Percentiles rank a stretch among this genome's conserved stretches.
phyloP scores from a whole-genome alignment of 2,329 filamentous ascomycete species.

The Monosporascus sp. region DNA sequence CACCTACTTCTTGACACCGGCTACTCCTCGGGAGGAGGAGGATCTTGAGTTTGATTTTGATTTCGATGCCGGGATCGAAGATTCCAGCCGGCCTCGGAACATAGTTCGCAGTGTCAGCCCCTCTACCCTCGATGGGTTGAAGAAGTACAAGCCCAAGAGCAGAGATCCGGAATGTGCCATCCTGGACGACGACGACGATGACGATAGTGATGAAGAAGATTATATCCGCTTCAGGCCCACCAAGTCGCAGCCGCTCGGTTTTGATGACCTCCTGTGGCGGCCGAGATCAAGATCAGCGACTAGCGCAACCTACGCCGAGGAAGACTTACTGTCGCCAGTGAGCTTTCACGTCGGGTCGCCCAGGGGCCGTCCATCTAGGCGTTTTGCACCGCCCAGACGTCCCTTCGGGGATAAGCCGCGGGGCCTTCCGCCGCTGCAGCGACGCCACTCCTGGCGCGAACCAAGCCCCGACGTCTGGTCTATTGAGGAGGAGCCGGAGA shows the following conservation, averaged over 20 bases:
- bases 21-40: slow-evolving; percentile 37
- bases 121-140: slow-evolving; percentile 48
- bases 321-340: slow-evolving; percentile 26
- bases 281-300: slow-evolving; percentile 26
- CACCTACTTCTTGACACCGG: slow-evolving; percentile 49
- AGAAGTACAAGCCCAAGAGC: slow-evolving; percentile 34
- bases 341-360: slow-evolving; percentile 28
- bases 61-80: slow-evolving; percentile 54
- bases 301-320: slow-evolving; percentile 24
- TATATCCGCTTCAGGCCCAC: slow-evolving; percentile 44
- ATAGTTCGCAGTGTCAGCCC: slow-evolving; percentile 52
- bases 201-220: slow-evolving; percentile 41
- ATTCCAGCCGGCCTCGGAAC: slow-evolving; percentile 37
- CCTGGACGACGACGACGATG: slow-evolving; percentile 38
- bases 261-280: slow-evolving; percentile 38
- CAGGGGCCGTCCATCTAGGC: slow-evolving; percentile 18
- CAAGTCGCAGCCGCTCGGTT: slow-evolving; percentile 35
- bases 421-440: slow-evolving; percentile 29
- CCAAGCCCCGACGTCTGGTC: slow-evolving; percentile 56
- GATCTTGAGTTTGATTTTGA: slow-evolving; percentile 41
- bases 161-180: slow-evolving; percentile 39
- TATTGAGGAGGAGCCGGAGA: slow-evolving; percentile 55
- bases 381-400: slow-evolving; percentile 28
- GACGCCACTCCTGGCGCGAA: slow-evolving; percentile 48
- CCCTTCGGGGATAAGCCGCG: slow-evolving; percentile 25